A percentile compares a stretch with the other conserved stretches of the same genome.
Evolutionary conservation across 2,329 filamentous ascomycete species (phyloP).

Genomic region (Pyrenophora graminea): DNA sequence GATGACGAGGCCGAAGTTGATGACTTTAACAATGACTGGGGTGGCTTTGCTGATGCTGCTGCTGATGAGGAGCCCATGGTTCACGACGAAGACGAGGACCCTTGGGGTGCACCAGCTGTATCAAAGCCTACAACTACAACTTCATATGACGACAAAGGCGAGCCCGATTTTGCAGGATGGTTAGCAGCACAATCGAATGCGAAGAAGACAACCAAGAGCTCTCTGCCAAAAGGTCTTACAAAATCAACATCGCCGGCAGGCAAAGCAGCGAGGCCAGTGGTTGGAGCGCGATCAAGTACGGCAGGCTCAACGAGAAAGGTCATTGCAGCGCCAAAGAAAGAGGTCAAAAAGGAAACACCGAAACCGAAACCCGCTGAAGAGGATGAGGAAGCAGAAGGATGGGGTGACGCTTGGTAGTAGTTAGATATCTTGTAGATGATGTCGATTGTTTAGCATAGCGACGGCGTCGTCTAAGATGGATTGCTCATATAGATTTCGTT

Average conservation of each 20-base stretch:
- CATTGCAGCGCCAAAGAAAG: slow-evolving; percentile 35
- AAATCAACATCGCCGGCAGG: slow-evolving; percentile 57
- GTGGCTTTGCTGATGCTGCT: slow-evolving; percentile 66
- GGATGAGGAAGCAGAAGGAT: slow-evolving; percentile 45
- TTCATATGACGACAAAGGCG: slow-evolving; percentile 78
- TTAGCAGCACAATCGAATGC: slow-evolving; percentile 80
- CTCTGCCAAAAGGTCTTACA: slow-evolving; percentile 79
- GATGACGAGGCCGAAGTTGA: slow-evolving; percentile 57
- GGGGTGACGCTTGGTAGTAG: slow-evolving; percentile 46
- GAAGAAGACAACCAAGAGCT: slow-evolving; percentile 67
- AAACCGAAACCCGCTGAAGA: slow-evolving; percentile 51
- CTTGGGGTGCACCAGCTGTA: slow-evolving; percentile 54
- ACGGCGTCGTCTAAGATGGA: slow-evolving; percentile 10
- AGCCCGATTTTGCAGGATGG: slow-evolving; percentile 97
- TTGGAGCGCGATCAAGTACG: slow-evolving; percentile 37
- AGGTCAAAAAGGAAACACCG: slow-evolving; percentile 38
- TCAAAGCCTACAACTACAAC: slow-evolving; percentile 46
- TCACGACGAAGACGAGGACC: slow-evolving; percentile 56
- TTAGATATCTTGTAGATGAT: background rate
- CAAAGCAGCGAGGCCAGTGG: slow-evolving; percentile 39
- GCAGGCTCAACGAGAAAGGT: slow-evolving; percentile 39
- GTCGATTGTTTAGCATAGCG: slow-evolving; percentile 14
- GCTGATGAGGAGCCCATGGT: slow-evolving; percentile 53
- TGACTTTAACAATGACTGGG: slow-evolving; percentile 76
- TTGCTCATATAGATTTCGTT: slow-evolving; percentile 4